Base-by-base conservation (phyloP, 208 protist genomes). In the Sergeia podlipaevii region DNA sequence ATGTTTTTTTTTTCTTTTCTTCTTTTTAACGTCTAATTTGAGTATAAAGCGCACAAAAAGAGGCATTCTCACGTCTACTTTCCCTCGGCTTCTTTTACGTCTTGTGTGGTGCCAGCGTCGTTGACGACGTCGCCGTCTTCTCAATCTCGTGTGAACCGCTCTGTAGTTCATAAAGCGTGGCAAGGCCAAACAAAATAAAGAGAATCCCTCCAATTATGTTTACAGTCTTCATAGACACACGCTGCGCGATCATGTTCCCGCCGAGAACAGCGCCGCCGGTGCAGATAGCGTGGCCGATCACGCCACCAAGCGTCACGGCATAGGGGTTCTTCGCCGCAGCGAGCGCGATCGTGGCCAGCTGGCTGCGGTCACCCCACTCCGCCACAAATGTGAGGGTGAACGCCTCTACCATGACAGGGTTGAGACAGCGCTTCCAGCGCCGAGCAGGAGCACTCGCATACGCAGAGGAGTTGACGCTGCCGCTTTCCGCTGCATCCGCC, bases 301-400 rank as follows among this genome's bases (percentile, higher is more conserved):
- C 75, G 26, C 91, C 95, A 18, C 96, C 96, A 0, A 97, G 4
- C 1, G 94, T 97, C n/a, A 98, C 94, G 7, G 80, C 95, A 43
- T 86, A 92, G 0, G 93, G 77, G 62, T 98, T 93, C 80, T 97
- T 91, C 17, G 90, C 71, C 0, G 91, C 86, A 0, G 85, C 93
- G 24, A 98, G 72, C 7, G 91, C 87, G 48, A 98, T 97, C 21
- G 97, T 98, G 3, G 97, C 88, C 28, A 98, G 86, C 76, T 98
- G 97, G 26, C 93, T 97, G 6, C 97, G 89, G 60, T 98, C 97
- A n/a, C 97, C 97, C 94, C 95, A 98, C 78, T 98, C 97, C 17
- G 97, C 97, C 0, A 98, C 64, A 69, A 98, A 97, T n/a, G 94
- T 98, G 18, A 98, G 74, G 10, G 80, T 91, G 65, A 98, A 98